Base-by-base conservation (phyloP, 192 early-diverging fungal genomes). In the Coemansia sp. region DNA sequence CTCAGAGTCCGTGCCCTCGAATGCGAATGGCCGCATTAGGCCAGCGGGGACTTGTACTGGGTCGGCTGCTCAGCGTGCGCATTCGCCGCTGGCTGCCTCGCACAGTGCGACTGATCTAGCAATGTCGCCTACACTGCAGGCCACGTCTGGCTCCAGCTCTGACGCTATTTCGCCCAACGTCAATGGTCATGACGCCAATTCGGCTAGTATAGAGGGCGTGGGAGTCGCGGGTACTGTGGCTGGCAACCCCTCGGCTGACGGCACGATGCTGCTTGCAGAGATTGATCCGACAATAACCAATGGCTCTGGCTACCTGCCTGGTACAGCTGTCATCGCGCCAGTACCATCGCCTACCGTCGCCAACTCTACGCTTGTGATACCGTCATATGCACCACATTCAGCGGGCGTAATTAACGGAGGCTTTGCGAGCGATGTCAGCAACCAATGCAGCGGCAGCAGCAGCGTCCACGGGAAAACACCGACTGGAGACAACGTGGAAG, bases 401-500 rank as follows among this genome's bases (percentile, higher is more conserved):
- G 21, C 63, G 37, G 63, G 50, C 38, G 32, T 33, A 42, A 61
- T 58, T 30, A 42, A 19, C 10, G 38, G 43, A 43, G 59, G 32
- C 6, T 7, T 55, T 46, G 61, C 47, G 5, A 28, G 8, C 62
- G 46, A 62, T 13, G 39, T 8, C 46, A 62, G 23, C 39, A 64
- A 55, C 65, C 33, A 37, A 11, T 49, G 63, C 33, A 23, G 62
- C 62, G 23, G 59, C 38, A 33, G 21, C 35, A 50, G 50, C 47
- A 60, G 60, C 33, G 11, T 57, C 3, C 43, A 17, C 14, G 58
- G 42, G 14, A 64, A 60, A 52, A 46, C 63, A n/a, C 46, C 63
- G 1, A 26, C 46, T 16, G 39, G 26, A 11, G 39, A 47, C 44
- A n/a, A 57, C 62, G n/a, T 39, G 2, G 77, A 73, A 26, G 82